A percentile compares a stretch with the other conserved stretches of the same genome.
Evolutionary conservation across 805 yeast genomes (phyloP).

Genomic region (Hanseniaspora hatyaiensis): DNA sequence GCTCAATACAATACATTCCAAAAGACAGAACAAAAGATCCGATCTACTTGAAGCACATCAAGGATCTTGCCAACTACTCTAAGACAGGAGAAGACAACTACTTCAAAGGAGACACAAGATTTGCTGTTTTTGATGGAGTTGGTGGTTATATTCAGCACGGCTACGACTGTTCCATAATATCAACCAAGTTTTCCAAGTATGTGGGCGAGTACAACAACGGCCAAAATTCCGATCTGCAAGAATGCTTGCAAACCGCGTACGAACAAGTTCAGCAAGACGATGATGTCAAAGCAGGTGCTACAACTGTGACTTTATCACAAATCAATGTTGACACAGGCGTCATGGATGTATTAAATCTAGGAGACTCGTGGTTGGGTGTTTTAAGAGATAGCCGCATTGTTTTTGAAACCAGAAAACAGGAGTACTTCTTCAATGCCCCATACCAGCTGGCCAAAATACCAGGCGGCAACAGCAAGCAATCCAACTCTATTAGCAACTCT

Average conservation of each 20-base stretch:
- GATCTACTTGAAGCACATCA: constrained; percentile 29
- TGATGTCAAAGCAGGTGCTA: constrained; percentile 76
- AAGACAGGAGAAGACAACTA: constrained; percentile 72
- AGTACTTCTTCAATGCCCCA: constrained; percentile 85
- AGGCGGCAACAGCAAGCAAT: constrained; percentile 37
- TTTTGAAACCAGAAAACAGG: constrained; percentile 61
- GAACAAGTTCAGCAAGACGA: constrained; percentile 40
- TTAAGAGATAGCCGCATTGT: constrained; percentile 56
- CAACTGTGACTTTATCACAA: constrained; percentile 81
- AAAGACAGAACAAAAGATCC: constrained; percentile 48
- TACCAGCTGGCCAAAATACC: constrained; percentile 84
- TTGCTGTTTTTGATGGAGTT: constrained; percentile 91
- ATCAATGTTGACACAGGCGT: constrained; percentile 42
- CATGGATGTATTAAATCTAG: constrained; percentile 64
- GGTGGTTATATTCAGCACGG: constrained; percentile 96
- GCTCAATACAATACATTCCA: constrained; percentile 61
- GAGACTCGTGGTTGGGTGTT: constrained; percentile 91
- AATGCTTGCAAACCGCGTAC: constrained; percentile 48
- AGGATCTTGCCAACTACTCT: constrained; percentile 30
- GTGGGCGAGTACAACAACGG: constrained; percentile 17
- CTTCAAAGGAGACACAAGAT: constrained; percentile 37
- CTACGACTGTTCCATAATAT: constrained; percentile 75
- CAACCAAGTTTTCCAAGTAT: constrained; percentile 59
- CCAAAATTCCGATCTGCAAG: constrained; percentile 31
- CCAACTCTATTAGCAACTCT: constrained; percentile 55